Evolutionary conservation across 331 rosid species (phyloP).

Genomic region (Ulmus americana): DNA sequence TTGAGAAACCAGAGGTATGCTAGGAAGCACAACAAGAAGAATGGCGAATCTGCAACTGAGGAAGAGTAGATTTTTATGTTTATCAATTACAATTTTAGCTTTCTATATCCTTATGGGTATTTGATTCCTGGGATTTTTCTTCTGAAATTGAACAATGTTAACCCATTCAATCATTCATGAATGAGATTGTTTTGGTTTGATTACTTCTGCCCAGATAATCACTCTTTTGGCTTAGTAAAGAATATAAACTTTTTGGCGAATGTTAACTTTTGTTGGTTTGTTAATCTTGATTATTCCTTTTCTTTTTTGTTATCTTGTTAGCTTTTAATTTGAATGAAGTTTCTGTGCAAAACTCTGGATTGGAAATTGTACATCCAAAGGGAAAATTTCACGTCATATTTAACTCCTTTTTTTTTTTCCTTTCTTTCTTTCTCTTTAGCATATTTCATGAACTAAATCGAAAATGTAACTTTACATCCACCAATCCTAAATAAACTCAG

Average conservation of each 20-base stretch:
- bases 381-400: background rate
- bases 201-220: too few relatives aligned
- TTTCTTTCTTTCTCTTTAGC: background rate
- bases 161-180: background rate
- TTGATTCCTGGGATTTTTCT: background rate
- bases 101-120: background rate
- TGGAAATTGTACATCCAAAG: background rate
- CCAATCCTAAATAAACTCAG: conserved; percentile 5
- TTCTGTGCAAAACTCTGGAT: background rate
- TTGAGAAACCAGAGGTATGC: conserved; percentile 99
- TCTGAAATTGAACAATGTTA: background rate
- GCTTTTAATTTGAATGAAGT: too few relatives aligned
- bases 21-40: conserved; percentile 73
- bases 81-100: background rate
- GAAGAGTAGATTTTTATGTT: background rate
- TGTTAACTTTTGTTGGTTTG: background rate
- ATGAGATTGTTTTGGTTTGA: too few relatives aligned
- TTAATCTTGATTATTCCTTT: background rate
- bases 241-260: too few relatives aligned
- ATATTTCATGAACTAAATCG: background rate
- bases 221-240: too few relatives aligned
- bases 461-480: background rate
- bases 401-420: background rate
- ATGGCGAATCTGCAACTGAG: background rate
- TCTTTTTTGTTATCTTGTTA: too few relatives aligned